phyloP scores from a whole-genome alignment of 306 rosid genomes.

The Elaeagnus macrophylla region DNA sequence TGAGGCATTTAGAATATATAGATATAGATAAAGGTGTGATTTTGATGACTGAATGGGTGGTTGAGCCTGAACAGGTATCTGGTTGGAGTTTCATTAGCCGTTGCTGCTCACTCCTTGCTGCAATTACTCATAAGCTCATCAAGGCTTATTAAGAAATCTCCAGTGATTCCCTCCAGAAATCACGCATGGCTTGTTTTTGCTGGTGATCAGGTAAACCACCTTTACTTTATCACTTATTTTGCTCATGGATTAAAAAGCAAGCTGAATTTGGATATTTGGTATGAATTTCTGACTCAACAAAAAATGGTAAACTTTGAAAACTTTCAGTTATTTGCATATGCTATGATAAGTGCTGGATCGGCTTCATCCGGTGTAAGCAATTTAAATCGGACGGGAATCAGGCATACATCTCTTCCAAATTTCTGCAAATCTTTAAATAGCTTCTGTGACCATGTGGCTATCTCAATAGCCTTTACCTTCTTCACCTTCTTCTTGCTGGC shows the following conservation, averaged over 20 bases:
- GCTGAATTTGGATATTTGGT: too few relatives aligned
- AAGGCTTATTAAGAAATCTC: constrained; percentile 47
- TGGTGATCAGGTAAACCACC: constrained; percentile 62
- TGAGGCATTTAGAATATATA: background rate
- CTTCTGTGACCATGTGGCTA: constrained; percentile 79
- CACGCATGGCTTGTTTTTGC: constrained; percentile 82
- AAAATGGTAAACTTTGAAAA: background rate
- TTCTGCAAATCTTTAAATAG: constrained; percentile 61
- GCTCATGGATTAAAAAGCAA: too few relatives aligned
- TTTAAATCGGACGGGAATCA: constrained; percentile 75
- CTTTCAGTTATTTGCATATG: constrained; percentile 73
- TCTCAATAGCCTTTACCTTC: constrained; percentile 83
- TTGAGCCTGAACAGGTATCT: constrained; percentile 54
- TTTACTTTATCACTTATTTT: background rate
- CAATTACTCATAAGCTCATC: constrained; percentile 56
- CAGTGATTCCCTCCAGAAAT: constrained; percentile 57
- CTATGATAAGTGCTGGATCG: constrained; percentile 81
- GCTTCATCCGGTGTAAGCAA: constrained; percentile 83
- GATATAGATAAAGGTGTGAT: constrained; percentile 5
- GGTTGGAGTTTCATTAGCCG: constrained; percentile 68
- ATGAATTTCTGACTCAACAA: too few relatives aligned
- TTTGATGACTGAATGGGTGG: constrained; percentile 13
- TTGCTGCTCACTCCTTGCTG: constrained; percentile 58
- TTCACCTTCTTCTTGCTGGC: constrained; percentile 60
- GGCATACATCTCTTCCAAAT: constrained; percentile 64